phyloP scores from a whole-genome alignment of 2,329 filamentous ascomycete species.

The Paecilomyces dactylethromorphus region DNA sequence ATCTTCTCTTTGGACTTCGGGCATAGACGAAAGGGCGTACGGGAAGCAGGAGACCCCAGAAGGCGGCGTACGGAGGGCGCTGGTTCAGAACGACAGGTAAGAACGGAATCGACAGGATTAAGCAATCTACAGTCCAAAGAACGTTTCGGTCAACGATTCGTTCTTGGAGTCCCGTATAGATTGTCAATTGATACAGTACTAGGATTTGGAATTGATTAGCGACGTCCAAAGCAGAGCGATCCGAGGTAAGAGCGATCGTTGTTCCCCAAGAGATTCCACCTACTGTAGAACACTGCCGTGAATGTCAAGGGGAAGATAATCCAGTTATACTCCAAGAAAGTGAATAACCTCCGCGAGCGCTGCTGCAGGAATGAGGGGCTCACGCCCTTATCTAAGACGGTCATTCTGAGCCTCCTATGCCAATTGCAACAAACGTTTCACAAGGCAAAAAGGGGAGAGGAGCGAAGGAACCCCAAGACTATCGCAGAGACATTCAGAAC shows the following conservation, averaged over 20 bases:
- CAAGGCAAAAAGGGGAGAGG: neutral
- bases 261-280: neutral
- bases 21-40: conserved; percentile 4
- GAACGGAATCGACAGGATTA: conserved; percentile 1
- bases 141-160: conserved; percentile 1
- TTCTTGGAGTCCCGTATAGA: neutral
- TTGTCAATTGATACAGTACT: neutral
- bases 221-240: neutral
- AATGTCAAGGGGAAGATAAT: conserved; percentile 6
- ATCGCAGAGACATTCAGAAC: neutral
- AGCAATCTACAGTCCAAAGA: conserved; percentile 1
- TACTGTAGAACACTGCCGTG: conserved; percentile 4
- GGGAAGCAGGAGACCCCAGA: conserved; percentile 3
- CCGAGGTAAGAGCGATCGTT: neutral
- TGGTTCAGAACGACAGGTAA: neutral
- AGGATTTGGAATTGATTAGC: neutral
- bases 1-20: neutral
- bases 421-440: neutral
- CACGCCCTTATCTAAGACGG: neutral
- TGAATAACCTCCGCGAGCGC: neutral
- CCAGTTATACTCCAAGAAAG: conserved; percentile 1
- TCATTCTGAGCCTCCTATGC: neutral
- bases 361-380: neutral
- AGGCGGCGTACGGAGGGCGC: conserved; percentile 2
- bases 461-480: neutral